Percentiles rank a stretch among this genome's conserved stretches.
Conservation (phyloP, 192 early-diverging fungal species). For the Geranomyces michiganensis region DNA sequence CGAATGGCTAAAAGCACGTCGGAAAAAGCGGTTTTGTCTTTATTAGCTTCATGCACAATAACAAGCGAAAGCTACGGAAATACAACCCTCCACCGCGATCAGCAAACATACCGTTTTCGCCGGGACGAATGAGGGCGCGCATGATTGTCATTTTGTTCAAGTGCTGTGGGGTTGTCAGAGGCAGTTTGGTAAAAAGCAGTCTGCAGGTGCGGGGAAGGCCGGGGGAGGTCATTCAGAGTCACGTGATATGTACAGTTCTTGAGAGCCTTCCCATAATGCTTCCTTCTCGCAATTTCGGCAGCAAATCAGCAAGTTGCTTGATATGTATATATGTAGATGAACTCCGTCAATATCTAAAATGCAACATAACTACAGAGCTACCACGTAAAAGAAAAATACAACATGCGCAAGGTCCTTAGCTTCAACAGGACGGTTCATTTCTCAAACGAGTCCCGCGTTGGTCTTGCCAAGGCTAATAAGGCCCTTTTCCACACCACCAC, state of each 20-base stretch:
- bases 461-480: conserved; percentile 19
- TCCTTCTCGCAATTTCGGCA: too few relatives aligned
- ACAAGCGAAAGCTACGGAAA: not conserved
- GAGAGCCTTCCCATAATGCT: too few relatives aligned
- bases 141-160: not conserved
- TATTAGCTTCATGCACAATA: not conserved
- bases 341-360: too few relatives aligned
- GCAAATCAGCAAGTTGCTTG: too few relatives aligned
- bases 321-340: too few relatives aligned
- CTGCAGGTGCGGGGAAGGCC: too few relatives aligned
- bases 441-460: not conserved
- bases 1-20: conserved; percentile 10
- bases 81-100: not conserved
- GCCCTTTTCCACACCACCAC: conserved; percentile 46
- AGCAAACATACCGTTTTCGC: conserved; percentile 4
- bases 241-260: too few relatives aligned
- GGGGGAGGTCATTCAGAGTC: too few relatives aligned
- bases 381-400: too few relatives aligned
- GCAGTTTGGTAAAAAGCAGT: too few relatives aligned
- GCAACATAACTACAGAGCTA: too few relatives aligned
- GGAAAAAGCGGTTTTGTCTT: not conserved
- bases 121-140: conserved; percentile 4
- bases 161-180: not conserved
- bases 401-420: too few relatives aligned
- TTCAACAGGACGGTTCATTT: not conserved